phyloP scores from a whole-genome alignment of 345 rosid genomes.

The Noccaea caerulescens region DNA sequence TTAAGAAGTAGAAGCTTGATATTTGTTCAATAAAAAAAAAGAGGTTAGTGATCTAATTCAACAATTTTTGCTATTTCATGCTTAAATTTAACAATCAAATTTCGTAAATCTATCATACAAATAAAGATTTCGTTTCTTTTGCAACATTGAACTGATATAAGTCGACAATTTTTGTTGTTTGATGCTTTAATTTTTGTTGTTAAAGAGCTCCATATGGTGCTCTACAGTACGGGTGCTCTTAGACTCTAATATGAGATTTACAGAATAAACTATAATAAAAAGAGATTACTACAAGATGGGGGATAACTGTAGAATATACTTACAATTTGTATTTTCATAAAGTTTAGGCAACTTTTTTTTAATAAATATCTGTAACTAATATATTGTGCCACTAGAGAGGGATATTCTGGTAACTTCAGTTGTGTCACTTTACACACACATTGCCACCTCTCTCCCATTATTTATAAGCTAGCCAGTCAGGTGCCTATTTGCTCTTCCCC shows the following conservation, averaged over 20 bases:
- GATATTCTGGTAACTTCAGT: constrained; percentile 15
- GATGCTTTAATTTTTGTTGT: too few relatives aligned
- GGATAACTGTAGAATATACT: neutral
- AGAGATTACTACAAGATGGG: neutral
- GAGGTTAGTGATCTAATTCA: too few relatives aligned
- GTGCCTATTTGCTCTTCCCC: constrained; percentile 18
- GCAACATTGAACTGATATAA: too few relatives aligned
- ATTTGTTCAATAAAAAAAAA: too few relatives aligned
- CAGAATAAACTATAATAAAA: neutral
- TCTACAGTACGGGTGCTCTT: too few relatives aligned
- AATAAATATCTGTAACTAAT: neutral
- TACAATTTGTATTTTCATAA: neutral
- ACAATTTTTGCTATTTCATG: too few relatives aligned
- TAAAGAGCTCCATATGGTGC: too few relatives aligned
- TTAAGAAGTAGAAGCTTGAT: too few relatives aligned
- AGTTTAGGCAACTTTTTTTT: neutral
- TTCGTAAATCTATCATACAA: too few relatives aligned
- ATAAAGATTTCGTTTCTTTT: too few relatives aligned
- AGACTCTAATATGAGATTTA: neutral
- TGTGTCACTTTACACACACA: neutral
- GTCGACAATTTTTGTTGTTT: too few relatives aligned
- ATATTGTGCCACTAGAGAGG: neutral
- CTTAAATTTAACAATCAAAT: too few relatives aligned
- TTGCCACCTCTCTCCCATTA: constrained; percentile 9
- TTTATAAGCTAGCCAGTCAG: constrained; percentile 28